A percentile compares a stretch with the other conserved stretches of the same genome.
Conservation (phyloP, 257 asterid genomes). For the Handroanthus guayacan region DNA sequence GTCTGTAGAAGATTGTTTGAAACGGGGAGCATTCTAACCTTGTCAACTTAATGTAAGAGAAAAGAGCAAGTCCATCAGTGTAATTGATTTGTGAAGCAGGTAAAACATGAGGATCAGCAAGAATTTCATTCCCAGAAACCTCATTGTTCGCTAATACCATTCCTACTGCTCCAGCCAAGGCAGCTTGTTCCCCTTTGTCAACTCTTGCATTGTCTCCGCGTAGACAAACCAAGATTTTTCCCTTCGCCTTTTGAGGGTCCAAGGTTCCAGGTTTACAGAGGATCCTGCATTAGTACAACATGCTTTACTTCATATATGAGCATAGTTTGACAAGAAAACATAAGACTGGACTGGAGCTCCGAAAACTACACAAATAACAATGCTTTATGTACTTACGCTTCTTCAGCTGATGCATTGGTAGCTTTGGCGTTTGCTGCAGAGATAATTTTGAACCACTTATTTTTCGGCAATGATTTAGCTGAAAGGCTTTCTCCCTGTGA, state of each 20-base stretch:
- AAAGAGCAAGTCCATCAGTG: conserved; percentile 70
- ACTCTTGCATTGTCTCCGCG: conserved; percentile 75
- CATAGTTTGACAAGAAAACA: background rate
- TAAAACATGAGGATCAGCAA: conserved; percentile 86
- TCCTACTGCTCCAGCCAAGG: conserved; percentile 84
- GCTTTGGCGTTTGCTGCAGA: conserved; percentile 63
- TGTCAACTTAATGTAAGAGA: conserved; percentile 55
- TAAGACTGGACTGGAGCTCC: background rate
- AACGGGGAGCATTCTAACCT: conserved; percentile 47
- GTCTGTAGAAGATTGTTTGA: no score
- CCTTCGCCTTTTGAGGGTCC: conserved; percentile 78
- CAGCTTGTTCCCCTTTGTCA: conserved; percentile 82
- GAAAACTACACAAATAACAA: background rate
- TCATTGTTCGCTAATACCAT: conserved; percentile 76
- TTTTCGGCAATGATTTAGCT: conserved; percentile 43
- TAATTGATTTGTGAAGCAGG: conserved; percentile 88
- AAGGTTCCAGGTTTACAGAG: conserved; percentile 75
- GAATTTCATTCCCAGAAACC: conserved; percentile 74
- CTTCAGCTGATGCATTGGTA: conserved; percentile 47
- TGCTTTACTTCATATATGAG: background rate
- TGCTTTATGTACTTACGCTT: conserved; percentile 65
- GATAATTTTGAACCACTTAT: conserved; percentile 55
- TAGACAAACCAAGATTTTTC: conserved; percentile 82
- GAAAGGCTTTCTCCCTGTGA: conserved; percentile 87
- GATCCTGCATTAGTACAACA: conserved; percentile 44